Evolutionary conservation across 352 stramenopile genomes (phyloP).

Genomic region (Ophiocytium majus): DNA sequence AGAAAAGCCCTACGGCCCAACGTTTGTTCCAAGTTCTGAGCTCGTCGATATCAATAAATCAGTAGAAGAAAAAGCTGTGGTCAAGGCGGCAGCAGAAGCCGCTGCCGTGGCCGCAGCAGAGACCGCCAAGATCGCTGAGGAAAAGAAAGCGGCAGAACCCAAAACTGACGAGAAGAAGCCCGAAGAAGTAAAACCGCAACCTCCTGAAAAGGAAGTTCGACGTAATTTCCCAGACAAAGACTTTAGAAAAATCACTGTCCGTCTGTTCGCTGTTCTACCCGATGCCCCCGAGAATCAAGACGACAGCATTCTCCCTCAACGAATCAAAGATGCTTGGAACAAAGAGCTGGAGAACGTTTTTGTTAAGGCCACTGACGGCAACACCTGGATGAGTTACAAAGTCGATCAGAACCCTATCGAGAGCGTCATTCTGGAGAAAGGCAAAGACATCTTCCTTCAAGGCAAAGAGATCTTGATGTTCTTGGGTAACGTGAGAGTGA

Average conservation of each 20-base stretch:
- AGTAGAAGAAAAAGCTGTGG: constrained; percentile 3
- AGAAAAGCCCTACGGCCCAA: neutral
- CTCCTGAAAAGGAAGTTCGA: neutral
- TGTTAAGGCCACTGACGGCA: neutral
- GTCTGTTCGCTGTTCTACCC: neutral
- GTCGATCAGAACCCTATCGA: neutral
- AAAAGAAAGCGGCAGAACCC: too few relatives aligned
- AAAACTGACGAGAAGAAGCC: neutral
- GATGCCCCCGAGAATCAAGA: constrained; percentile 6
- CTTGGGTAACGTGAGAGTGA: neutral
- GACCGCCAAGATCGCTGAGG: too few relatives aligned
- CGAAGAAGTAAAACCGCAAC: neutral
- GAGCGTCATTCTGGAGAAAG: neutral
- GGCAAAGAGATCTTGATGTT: neutral
- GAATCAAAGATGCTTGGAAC: neutral
- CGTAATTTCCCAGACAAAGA: neutral
- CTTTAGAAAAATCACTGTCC: neutral
- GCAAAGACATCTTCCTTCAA: constrained; percentile 6
- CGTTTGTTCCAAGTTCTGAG: neutral
- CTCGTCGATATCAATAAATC: neutral
- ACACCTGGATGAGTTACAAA: constrained; percentile 4
- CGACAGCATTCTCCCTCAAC: neutral
- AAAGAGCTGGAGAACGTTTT: neutral
- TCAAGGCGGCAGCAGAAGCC: neutral
- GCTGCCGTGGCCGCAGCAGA: neutral